Evolutionary conservation across 73 alveolate genomes (phyloP), one percentile per base, ranked within the genome.

Genomic region (Paramecium octaurelia): DNA sequence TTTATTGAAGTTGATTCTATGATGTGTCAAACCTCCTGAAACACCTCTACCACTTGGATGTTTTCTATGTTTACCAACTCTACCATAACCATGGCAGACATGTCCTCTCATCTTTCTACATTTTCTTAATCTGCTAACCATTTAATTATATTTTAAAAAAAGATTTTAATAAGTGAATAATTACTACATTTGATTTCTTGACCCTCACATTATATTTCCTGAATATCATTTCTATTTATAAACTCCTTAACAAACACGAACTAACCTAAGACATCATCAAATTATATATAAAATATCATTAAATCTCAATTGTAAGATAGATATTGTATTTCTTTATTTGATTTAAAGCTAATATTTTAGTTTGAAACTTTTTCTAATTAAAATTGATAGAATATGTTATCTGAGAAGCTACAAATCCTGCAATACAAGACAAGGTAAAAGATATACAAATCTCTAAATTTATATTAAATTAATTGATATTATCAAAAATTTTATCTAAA

Each of bases 1-100:
- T 93, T 84, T 93, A 80, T 93, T 95, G 92, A 95, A 71, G 94
- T 73, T 80, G 93, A 93, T 97, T 96, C 99, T 96, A 93, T 95
- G 98, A 92, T 97, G 99, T 76, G 96, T 98, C 97, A 92, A 86
- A 58, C 98, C 97, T 84, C 99, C 99, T 71, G 99, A 99, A 80
- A 88, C 93, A 93, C 99, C 99, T 96, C 99, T 95, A 93, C 99
- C 99, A 86, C 98, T 97, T 24, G 99, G 99, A 97, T 97, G 99
- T 96, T 97, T 97, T 93, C 97, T 94, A 95, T 97, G 99, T 95
- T 98, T 98, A 85, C 99, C 99, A 85, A 98, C 96, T 83, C 99
- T 97, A 64, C 99, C 99, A 93, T 97, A 98, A 64, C 99, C 99
- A 92, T 68, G 93, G 24, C 97, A 93, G 76, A 96, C 97, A 96